Evolutionary conservation across 306 rosid genomes (phyloP), one percentile per base, ranked within the genome.

Genomic region (Begonia peltatifolia): DNA sequence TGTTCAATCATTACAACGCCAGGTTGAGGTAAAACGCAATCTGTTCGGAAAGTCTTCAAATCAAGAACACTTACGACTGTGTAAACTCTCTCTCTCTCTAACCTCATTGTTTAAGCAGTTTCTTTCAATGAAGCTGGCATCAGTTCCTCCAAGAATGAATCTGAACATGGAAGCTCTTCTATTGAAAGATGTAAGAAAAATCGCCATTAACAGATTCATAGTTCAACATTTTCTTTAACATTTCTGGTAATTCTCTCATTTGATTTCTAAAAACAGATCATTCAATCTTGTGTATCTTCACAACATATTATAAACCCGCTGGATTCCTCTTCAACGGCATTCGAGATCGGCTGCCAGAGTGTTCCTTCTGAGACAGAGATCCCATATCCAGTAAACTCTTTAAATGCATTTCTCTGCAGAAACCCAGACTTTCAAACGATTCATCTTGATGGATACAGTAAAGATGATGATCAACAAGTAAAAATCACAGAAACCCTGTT

Each of bases 1-100:
- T 59, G 90, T 87, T 50, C 94, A 84, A 64, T 87, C 94, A 23
- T 68, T 78, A 65, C 84, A 78, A 60, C 73, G 72, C 54, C 84
- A 78, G 42, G 84, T 78, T 12, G 84, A 78, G 84, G 84, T 78
- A 68, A 73, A 56, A 42, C 36, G 44, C 42, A 30, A 30, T 30
- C 47, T 55, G 14, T 55, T 43, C 52, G 3, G 38, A 30, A 30
- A 7, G 6, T 30, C 38, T 30, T 6, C 38, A 30, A 30, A 30
- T 30, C 38, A 30, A 30, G 6, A 30, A 30, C 38, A 1, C 38
- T 30, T 30, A 30, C 0, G 38, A 30, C 38, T 30, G 38, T 30
- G 9, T 5, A 30, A 5, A 1, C 38, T 30, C 38, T 30, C 38
- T 30, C 36, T 30, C 36, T 30, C 38, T 30, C 38, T 30, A 7